phyloP scores from a whole-genome alignment of 768 basidiomycete species.

The Tulasnella sp. region DNA sequence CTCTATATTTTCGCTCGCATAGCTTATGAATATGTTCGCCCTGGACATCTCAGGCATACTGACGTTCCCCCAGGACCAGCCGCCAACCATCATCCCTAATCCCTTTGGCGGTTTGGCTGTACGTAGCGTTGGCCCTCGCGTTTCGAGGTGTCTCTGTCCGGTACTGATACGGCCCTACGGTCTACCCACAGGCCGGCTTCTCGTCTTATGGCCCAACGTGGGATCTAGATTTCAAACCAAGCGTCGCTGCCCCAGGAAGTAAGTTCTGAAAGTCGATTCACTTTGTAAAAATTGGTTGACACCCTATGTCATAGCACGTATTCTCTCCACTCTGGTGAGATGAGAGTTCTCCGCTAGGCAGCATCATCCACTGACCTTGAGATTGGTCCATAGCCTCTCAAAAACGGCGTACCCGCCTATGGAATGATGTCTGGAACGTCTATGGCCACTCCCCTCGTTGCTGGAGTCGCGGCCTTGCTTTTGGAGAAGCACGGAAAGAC shows the following conservation, averaged over 20 bases:
- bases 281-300: background rate
- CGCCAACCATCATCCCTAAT: background rate
- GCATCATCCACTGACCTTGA: too few species aligned
- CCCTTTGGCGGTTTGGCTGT: constrained; percentile 34
- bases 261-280: background rate
- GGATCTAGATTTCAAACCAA: constrained; percentile 37
- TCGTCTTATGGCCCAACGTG: constrained; percentile 40
- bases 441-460: constrained; percentile 32
- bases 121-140: background rate
- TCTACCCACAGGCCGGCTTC: constrained; percentile 30
- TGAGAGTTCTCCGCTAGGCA: too few species aligned
- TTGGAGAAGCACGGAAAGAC: constrained; percentile 26
- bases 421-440: constrained; percentile 30
- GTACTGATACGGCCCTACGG: too few species aligned
- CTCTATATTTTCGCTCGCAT: too few species aligned
- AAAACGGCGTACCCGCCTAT: constrained; percentile 11
- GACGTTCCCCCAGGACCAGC: constrained; percentile 8
- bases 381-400: constrained; percentile 15
- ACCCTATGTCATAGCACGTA: background rate
- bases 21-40: constrained; percentile 1
- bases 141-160: too few species aligned
- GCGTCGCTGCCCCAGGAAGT: constrained; percentile 36
- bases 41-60: background rate
- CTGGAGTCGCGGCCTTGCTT: constrained; percentile 32
- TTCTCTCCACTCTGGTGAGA: constrained; percentile 29